phyloP scores from a whole-genome alignment of 257 asterid genomes.

The Ajuga chamaepitys region DNA sequence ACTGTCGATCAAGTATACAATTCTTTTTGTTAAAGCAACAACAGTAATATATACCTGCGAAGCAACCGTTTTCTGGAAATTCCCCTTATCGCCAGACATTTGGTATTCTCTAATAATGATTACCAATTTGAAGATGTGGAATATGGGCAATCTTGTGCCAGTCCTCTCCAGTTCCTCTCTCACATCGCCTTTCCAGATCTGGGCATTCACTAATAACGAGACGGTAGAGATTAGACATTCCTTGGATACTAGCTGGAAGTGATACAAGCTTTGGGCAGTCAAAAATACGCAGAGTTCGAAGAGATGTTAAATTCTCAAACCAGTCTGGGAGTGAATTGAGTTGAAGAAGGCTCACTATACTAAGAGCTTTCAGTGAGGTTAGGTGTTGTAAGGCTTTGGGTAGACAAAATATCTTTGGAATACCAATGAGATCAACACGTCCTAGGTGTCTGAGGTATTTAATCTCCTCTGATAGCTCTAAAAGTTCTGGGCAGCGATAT shows the following conservation, averaged over 20 bases:
- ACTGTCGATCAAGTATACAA: too few relatives aligned
- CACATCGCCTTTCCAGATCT: conserved; percentile 12
- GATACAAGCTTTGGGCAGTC: neutral
- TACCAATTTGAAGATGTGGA: neutral
- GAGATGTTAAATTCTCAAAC: too few relatives aligned
- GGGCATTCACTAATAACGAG: neutral
- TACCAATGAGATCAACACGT: neutral
- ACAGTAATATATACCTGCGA: too few relatives aligned
- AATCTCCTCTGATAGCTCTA: neutral
- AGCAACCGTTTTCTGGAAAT: too few relatives aligned
- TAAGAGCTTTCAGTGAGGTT: too few relatives aligned
- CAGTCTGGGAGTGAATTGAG: too few relatives aligned
- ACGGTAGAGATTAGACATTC: conserved; percentile 4
- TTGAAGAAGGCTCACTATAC: too few relatives aligned
- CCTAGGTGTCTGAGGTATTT: neutral
- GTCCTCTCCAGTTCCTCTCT: conserved; percentile 24
- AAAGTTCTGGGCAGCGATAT: neutral
- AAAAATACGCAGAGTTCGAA: too few relatives aligned
- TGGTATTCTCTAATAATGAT: too few relatives aligned
- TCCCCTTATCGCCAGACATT: too few relatives aligned
- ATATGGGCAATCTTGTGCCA: conserved; percentile 25
- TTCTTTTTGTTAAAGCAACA: too few relatives aligned
- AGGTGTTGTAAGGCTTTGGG: too few relatives aligned
- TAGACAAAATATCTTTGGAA: neutral
- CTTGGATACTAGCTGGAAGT: conserved; percentile 15